Percentiles rank a stretch among this genome's conserved stretches.
These are phyloP conservation scores for Bromus sterilis DNA, from an alignment of 176 grass and related monocot species.

Conservation along the genomic window DNA sequence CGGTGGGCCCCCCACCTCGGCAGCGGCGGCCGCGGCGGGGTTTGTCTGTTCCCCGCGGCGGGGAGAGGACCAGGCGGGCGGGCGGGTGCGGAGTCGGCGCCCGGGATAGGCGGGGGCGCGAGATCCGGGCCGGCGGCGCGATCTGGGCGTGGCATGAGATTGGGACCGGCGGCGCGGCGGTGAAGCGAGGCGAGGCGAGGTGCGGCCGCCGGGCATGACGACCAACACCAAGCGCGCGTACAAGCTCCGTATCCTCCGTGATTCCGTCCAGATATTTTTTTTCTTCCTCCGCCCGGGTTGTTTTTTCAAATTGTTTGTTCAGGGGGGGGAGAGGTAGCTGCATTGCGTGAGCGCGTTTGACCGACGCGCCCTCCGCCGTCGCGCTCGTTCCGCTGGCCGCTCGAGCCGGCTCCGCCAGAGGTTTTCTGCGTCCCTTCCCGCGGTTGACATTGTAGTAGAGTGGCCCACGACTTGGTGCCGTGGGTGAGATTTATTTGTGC, in stretches of 20 bases:
- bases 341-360: background rate
- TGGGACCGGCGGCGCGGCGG: slow-evolving; percentile 1
- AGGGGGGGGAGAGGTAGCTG: background rate
- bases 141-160: slow-evolving; percentile 68
- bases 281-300: background rate
- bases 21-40: background rate
- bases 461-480: background rate
- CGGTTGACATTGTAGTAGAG: background rate
- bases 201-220: slow-evolving; percentile 47
- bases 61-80: background rate
- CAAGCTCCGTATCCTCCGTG: slow-evolving; percentile 94
- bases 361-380: background rate
- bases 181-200: slow-evolving; percentile 2
- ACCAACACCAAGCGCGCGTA: slow-evolving; percentile 97
- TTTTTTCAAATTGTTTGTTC: slow-evolving; percentile 1
- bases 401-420: background rate
- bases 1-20: background rate
- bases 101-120: slow-evolving; percentile 5
- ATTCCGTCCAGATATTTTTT: background rate
- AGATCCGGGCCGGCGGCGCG: slow-evolving; percentile 56
- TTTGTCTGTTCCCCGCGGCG: background rate
- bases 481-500: background rate
- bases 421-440: background rate
- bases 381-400: background rate
- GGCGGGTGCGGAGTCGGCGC: background rate